These are phyloP conservation scores for Penicillium pancosmium DNA, from an alignment of 495 filamentous ascomycete species.

Conservation along the genomic window DNA sequence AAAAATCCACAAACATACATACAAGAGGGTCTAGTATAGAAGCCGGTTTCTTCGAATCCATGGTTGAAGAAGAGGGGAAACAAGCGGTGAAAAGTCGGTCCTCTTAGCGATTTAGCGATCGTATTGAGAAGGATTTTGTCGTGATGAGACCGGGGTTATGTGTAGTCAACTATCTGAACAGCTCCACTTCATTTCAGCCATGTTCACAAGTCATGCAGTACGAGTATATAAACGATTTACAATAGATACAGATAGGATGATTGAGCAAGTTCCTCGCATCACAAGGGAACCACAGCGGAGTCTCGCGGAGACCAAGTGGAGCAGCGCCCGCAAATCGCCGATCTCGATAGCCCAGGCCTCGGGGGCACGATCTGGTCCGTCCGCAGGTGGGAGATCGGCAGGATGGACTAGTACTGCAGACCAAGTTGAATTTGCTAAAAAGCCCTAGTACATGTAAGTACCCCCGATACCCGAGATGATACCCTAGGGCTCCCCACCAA, in stretches of 20 bases:
- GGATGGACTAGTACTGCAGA: constrained; percentile 13
- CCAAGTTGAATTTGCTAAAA: background rate
- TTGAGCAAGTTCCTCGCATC: background rate
- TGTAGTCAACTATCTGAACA: constrained; percentile 28
- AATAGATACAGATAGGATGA: background rate
- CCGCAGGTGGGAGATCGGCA: constrained; percentile 32
- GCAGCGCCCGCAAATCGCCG: constrained; percentile 28
- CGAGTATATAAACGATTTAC: background rate
- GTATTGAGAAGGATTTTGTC: background rate
- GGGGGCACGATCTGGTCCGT: constrained; percentile 31
- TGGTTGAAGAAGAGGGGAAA: constrained; percentile 8
- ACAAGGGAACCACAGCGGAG: constrained; percentile 16
- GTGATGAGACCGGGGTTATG: constrained; percentile 27
- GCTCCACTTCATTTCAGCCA: background rate
- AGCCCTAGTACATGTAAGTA: background rate
- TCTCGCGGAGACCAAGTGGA: constrained; percentile 26
- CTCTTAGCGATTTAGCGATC: background rate
- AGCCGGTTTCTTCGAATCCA: constrained; percentile 1
- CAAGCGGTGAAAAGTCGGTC: constrained; percentile 4
- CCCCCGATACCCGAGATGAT: constrained; percentile 2
- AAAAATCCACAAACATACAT: background rate
- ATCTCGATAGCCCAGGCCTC: constrained; percentile 26
- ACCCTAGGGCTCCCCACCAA: background rate
- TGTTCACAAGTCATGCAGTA: constrained; percentile 1
- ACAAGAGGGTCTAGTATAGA: background rate